Base-by-base conservation (phyloP, 345 rosid genomes). In the Linum usitatissimum region DNA sequence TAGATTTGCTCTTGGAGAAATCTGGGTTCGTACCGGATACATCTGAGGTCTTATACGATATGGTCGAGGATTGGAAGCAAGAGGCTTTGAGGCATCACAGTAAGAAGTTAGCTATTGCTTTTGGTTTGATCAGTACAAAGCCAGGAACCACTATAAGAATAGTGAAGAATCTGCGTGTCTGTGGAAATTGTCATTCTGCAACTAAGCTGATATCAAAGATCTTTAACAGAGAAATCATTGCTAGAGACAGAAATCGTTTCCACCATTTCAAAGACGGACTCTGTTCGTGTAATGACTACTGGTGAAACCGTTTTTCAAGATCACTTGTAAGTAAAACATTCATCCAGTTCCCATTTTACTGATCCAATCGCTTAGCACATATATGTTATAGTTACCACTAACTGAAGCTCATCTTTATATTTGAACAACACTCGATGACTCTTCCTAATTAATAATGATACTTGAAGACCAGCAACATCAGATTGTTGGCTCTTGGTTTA, bases 121-220 rank as follows among this genome's bases (percentile, higher is more conserved):
- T 80, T 74, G 96, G 92, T 56, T 78, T 88, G 80, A 75, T 88
- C 68, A 85, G 90, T 68, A 82, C 90, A 21, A 78, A 85, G 48
- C 86, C 92, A 12, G 85, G 90, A 23, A 85, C 87, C 59, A 79
- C 86, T 40, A 83, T 88, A 53, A 83, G 86, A 69, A 82, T 88
- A 20, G 84, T 84, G 39, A 88, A 88, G 85, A 88, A 88, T 73
- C 90, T 88, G 64, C 80, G 96, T 5, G 86, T 88, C 3, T 88
- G 96, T 63, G 71, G 80, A 54, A 85, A 85, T 20, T 85, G 96
- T 60, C 92, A 88, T 66, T 78, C 83, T 18, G 90, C 91, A 5
- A 85, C 86, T 3, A 87, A 87, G 75, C 75, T 84, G 28, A 76
- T 85, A 38, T 85, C 96, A 2, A 84, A 84, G 79, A 83, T 88